Evolutionary conservation across 805 yeast species (phyloP), one percentile per base, ranked within the genome.

Genomic region (Scheffersomyces spartinae): DNA sequence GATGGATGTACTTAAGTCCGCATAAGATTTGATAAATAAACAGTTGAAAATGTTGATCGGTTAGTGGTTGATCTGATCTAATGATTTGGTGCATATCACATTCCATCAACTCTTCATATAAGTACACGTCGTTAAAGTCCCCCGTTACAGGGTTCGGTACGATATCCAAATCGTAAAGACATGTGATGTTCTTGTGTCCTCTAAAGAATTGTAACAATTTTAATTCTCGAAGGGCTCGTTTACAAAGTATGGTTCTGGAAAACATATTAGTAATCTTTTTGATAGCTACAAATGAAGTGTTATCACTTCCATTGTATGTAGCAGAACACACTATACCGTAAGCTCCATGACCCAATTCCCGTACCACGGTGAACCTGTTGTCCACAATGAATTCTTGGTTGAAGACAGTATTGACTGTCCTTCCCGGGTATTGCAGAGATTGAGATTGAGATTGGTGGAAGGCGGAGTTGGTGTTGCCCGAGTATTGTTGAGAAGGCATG

Each of bases 41-140:
- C 34, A 83, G 75, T 55, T 91, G 98, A 52, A 82, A 86, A 51
- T 91, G 98, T 17, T 86, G 83, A 48, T 91, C 97, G 1, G 95
- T 83, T 37, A 91, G 62, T 1, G 94, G 81, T 51, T 91, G 97
- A 12, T 86, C 88, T 7, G 95, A 81, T 39, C 94, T 69, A 35
- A 91, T 88, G 43, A 91, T 91, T 52, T 88, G 97, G 53, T 88
- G 95, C 84, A 91, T 78, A 52, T 91, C 98, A 54, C 97, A 88
- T 51, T 88, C 97, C 97, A 91, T 91, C 41, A 88, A 62, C 53
- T 88, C 98, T 52, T 91, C 98, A 45, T 91, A 91, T 6, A 91
- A 62, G 39, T 91, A 91, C 8, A 91, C 67, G 43, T 93, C 98
- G 52, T 86, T 85, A 61, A 88, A 88, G 27, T 71, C 70, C 3